phyloP scores from a whole-genome alignment of 352 stramenopile genomes.

The Phytophthora pseudosyringae region DNA sequence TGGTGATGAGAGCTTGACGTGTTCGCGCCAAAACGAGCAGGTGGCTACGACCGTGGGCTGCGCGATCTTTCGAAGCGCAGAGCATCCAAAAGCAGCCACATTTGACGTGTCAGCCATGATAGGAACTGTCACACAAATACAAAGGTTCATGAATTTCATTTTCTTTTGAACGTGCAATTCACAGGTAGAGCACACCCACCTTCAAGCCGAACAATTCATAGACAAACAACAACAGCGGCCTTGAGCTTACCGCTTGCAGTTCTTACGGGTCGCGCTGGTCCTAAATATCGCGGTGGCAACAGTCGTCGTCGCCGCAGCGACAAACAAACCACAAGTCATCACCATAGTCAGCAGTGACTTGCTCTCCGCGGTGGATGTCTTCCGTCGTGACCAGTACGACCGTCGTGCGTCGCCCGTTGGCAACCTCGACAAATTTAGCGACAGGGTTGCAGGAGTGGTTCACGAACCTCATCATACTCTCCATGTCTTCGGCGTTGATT shows the following conservation, averaged over 20 bases:
- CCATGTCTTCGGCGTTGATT: conserved; percentile 9
- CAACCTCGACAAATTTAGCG: background rate
- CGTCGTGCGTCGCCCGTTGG: background rate
- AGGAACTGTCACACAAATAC: no score
- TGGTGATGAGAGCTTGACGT: no score
- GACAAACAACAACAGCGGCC: background rate
- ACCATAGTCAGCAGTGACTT: conserved; percentile 8
- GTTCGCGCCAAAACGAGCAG: no score
- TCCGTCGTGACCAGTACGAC: conserved; percentile 7
- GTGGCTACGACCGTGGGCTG: no score
- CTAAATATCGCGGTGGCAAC: conserved; percentile 8
- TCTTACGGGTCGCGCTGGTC: background rate
- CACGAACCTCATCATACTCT: conserved; percentile 8
- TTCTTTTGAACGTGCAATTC: no score
- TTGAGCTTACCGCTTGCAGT: background rate
- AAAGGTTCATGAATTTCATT: no score
- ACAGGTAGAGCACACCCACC: no score
- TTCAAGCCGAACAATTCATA: background rate
- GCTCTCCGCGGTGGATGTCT: background rate
- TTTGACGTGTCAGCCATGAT: no score
- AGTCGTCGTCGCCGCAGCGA: background rate
- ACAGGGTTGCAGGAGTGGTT: conserved; percentile 5
- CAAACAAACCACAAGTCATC: conserved; percentile 21
- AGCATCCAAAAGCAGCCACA: no score
- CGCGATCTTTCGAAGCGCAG: no score